These are phyloP conservation scores for Fonsecaea pedrosoi DNA, from an alignment of 2,329 filamentous ascomycete species.

Conservation along the genomic window DNA sequence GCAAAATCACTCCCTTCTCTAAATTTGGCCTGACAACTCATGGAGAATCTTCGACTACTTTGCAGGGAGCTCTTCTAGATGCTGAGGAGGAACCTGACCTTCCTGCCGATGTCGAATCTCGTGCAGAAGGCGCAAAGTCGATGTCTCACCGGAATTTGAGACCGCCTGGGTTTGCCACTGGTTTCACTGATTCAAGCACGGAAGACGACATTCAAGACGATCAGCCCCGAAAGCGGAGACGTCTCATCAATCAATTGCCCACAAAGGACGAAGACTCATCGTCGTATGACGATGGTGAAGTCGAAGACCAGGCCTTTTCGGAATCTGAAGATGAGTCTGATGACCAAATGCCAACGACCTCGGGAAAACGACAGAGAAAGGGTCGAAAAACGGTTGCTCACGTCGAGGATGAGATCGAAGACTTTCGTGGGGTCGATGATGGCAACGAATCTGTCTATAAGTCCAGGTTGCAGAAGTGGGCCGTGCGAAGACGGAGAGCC, in stretches of 20 bases:
- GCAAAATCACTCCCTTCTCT: slow-evolving; percentile 96
- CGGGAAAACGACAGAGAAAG: slow-evolving; percentile 35
- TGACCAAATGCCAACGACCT: slow-evolving; percentile 38
- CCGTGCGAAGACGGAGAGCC: slow-evolving; percentile 66
- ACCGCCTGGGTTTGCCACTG: slow-evolving; percentile 73
- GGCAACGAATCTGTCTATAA: slow-evolving; percentile 86
- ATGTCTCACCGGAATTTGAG: slow-evolving; percentile 75
- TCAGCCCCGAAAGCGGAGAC: slow-evolving; percentile 47
- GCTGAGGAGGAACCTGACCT: slow-evolving; percentile 72
- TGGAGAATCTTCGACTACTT: slow-evolving; percentile 68
- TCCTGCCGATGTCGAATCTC: slow-evolving; percentile 52
- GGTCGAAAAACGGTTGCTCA: slow-evolving; percentile 39
- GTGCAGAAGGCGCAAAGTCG: slow-evolving; percentile 47
- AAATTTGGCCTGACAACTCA: slow-evolving; percentile 69
- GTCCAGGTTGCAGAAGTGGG: slow-evolving; percentile 76
- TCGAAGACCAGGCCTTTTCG: slow-evolving; percentile 35
- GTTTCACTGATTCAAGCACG: slow-evolving; percentile 44
- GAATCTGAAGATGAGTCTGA: slow-evolving; percentile 44
- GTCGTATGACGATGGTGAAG: slow-evolving; percentile 40
- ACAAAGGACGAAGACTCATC: slow-evolving; percentile 47
- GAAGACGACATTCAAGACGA: slow-evolving; percentile 37
- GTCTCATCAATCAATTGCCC: slow-evolving; percentile 41
- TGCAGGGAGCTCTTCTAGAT: slow-evolving; percentile 79
- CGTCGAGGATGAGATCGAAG: slow-evolving; percentile 57
- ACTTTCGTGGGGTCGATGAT: slow-evolving; percentile 76